phyloP scores from a whole-genome alignment of 2,329 filamentous ascomycete species.

The Fusarium tjaetaba region DNA sequence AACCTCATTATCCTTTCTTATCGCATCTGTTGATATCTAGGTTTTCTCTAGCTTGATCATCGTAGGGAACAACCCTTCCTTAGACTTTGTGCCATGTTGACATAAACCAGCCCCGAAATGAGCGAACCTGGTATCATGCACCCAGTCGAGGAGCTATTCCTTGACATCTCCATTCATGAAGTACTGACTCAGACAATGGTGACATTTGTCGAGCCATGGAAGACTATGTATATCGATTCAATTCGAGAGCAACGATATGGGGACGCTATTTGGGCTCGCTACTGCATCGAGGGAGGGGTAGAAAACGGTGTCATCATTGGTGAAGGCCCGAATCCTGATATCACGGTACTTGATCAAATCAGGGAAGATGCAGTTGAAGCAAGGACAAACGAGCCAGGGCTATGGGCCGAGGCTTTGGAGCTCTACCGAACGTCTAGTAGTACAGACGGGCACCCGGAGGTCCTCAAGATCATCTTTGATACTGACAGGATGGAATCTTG shows the following conservation, averaged over 20 bases:
- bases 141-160: neutral
- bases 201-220: neutral
- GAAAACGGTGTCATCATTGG: neutral
- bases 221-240: neutral
- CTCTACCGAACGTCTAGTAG: neutral
- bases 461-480: neutral
- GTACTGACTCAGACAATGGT: neutral
- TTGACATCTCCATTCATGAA: neutral
- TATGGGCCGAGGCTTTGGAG: neutral
- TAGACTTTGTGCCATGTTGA: neutral
- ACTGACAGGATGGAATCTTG: neutral
- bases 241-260: neutral
- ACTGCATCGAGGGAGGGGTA: neutral
- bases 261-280: neutral
- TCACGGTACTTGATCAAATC: neutral
- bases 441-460: neutral
- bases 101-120: neutral
- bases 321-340: neutral
- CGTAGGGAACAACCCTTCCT: rapidly evolving
- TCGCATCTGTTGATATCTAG: neutral
- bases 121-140: neutral
- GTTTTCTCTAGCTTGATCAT: neutral
- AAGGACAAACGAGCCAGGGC: neutral
- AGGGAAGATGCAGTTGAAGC: neutral
- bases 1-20: neutral